Conservation (phyloP, 2,329 filamentous ascomycete genomes). For the Rasamsonia emersonii region DNA sequence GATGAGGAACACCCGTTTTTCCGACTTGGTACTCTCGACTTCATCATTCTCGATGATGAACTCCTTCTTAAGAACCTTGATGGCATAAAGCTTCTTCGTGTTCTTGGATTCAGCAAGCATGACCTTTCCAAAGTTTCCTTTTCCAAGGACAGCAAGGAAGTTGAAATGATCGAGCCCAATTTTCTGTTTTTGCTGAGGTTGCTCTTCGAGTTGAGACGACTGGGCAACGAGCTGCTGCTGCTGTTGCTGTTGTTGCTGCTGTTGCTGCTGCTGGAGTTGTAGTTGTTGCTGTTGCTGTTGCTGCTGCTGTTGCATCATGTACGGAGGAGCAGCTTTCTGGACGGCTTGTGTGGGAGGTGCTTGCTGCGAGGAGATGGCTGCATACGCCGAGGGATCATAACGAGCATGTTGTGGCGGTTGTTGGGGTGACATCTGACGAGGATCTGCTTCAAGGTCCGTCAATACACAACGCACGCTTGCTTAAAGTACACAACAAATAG, state of each 20-base stretch:
- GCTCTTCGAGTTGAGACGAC: constrained; percentile 18
- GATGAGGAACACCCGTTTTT: constrained; percentile 94
- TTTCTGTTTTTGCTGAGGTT: constrained; percentile 39
- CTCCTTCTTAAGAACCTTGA: constrained; percentile 98
- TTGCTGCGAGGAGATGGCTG: constrained; percentile 24
- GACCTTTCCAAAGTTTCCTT: constrained; percentile 99
- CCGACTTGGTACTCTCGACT: constrained; percentile 93
- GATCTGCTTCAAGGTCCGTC: too few species aligned
- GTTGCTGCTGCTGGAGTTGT: constrained; percentile 17
- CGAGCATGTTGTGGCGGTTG: constrained; percentile 39
- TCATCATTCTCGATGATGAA: constrained; percentile 99
- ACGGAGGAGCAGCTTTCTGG: constrained; percentile 18
- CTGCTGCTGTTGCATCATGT: constrained; percentile 16
- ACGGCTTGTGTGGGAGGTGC: constrained; percentile 19
- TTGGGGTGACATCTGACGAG: constrained; percentile 19
- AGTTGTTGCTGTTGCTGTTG: constrained; percentile 7
- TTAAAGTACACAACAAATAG: constrained; percentile 38
- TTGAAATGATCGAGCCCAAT: constrained; percentile 99
- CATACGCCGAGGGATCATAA: constrained; percentile 37
- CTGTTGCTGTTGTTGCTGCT: constrained; percentile 18
- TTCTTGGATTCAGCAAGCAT: constrained; percentile 98
- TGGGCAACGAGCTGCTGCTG: constrained; percentile 12
- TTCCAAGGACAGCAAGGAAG: constrained; percentile 93
- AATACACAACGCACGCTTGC: constrained; percentile 23
- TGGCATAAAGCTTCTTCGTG: constrained; percentile 85